These are phyloP conservation scores for Phytophthora sp. DNA, from an alignment of 352 stramenopile genomes.

Conservation along the genomic window DNA sequence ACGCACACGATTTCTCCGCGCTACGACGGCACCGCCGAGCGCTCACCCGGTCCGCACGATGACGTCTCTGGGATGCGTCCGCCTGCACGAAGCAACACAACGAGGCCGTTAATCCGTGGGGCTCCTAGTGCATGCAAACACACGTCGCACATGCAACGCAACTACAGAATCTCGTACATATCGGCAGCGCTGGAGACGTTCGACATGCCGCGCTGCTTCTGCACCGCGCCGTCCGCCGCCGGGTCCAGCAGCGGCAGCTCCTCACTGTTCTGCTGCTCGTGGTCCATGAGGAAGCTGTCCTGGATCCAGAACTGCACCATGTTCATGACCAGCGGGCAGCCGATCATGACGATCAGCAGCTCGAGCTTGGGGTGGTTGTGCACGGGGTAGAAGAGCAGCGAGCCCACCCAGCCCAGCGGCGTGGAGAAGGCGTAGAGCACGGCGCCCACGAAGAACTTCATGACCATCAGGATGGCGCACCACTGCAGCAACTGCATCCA, in stretches of 20 bases:
- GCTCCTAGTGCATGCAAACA: slow-evolving; percentile 16
- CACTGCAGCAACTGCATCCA: slow-evolving; percentile 67
- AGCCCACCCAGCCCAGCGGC: slow-evolving; percentile 62
- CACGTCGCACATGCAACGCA: slow-evolving; percentile 17
- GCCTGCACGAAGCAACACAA: slow-evolving; percentile 30
- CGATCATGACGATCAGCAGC: slow-evolving; percentile 86
- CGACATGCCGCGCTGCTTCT: slow-evolving; percentile 47
- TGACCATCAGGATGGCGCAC: slow-evolving; percentile 65
- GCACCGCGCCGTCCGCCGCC: neutral
- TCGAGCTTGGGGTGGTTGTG: slow-evolving; percentile 78
- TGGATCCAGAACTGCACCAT: slow-evolving; percentile 90
- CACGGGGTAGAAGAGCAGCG: slow-evolving; percentile 71
- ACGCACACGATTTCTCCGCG: slow-evolving; percentile 2
- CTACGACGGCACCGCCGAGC: neutral
- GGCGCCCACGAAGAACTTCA: slow-evolving; percentile 72
- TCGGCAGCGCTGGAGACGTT: slow-evolving; percentile 53
- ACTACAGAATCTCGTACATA: slow-evolving; percentile 73
- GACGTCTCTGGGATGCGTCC: slow-evolving; percentile 37
- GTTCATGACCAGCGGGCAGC: slow-evolving; percentile 86
- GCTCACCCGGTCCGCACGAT: slow-evolving; percentile 27
- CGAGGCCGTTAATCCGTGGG: slow-evolving; percentile 20
- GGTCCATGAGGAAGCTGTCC: slow-evolving; percentile 82
- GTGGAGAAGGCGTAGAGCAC: slow-evolving; percentile 70
- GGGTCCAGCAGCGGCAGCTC: slow-evolving; percentile 41
- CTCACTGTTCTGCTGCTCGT: slow-evolving; percentile 31